A percentile compares a stretch with the other conserved stretches of the same genome.
phyloP scores from a whole-genome alignment of 2,329 filamentous ascomycete species.

The Cytospora leucostoma region DNA sequence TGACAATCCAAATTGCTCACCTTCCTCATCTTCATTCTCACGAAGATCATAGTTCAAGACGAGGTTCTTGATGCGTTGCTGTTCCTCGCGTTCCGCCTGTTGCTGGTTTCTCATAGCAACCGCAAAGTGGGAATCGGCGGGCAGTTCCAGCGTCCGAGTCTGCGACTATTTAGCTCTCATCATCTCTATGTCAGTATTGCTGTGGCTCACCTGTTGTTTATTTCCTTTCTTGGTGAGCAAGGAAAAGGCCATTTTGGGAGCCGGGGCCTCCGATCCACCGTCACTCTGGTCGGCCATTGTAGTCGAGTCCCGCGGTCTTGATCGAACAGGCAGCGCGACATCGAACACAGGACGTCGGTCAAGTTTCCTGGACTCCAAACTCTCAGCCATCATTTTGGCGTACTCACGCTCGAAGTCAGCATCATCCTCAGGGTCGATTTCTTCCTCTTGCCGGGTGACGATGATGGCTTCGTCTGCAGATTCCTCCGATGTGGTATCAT shows the following conservation, averaged over 20 bases:
- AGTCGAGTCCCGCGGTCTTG: slow-evolving; percentile 62
- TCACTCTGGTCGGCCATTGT: slow-evolving; percentile 41
- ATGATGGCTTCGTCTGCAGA: slow-evolving; percentile 88
- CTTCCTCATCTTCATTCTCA: slow-evolving; percentile 77
- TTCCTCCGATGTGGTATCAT: slow-evolving; percentile 52
- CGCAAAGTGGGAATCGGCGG: slow-evolving; percentile 89
- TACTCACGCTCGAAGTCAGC: slow-evolving; percentile 98
- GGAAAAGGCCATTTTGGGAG: slow-evolving; percentile 92
- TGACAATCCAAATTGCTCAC: slow-evolving; percentile 53
- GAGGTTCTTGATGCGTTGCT: slow-evolving; percentile 96
- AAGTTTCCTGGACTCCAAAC: slow-evolving; percentile 91
- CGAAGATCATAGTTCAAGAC: slow-evolving; percentile 95
- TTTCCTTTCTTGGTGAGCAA: slow-evolving; percentile 95
- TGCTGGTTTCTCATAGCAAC: slow-evolving; percentile 96
- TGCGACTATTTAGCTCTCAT: slow-evolving; percentile 40
- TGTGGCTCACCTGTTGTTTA: slow-evolving; percentile 73
- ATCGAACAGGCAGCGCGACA: slow-evolving; percentile 90
- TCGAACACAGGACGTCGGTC: slow-evolving; percentile 95
- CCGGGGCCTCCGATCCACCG: slow-evolving; percentile 34
- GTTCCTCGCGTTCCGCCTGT: slow-evolving; percentile 91
- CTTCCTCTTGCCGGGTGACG: slow-evolving; percentile 86
- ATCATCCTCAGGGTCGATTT: slow-evolving; percentile 89
- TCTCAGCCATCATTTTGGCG: slow-evolving; percentile 97
- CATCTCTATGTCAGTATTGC: not conserved
- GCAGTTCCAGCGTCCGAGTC: slow-evolving; percentile 89